Evolutionary conservation across 306 rosid genomes (phyloP), one percentile per base, ranked within the genome.

Genomic region (Potentilla sterilis): DNA sequence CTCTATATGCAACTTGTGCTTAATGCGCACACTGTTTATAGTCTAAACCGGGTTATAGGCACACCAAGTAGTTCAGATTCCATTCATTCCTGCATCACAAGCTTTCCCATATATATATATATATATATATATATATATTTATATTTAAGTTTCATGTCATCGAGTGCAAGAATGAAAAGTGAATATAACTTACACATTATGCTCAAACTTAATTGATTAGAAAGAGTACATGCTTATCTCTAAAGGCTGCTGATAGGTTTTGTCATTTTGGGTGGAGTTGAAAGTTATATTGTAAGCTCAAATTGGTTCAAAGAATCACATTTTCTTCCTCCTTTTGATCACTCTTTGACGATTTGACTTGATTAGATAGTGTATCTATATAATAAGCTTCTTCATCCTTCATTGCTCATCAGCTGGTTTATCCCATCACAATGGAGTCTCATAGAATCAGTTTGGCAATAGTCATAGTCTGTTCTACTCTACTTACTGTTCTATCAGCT

Each of bases 391-490:
- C 24, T 67, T 41, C 70, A 40, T 32, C 21, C 13, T 48, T 75
- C 78, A 66, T 47, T 5, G 52, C 64, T 40, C 71, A 38, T 43
- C 47, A 59, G 42, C 12, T 69, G 19, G 19, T n/a, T 65, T 28
- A 14, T 75, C 80, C 22, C 21, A 38, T 59, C 28, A 6, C 67
- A 72, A 83, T 89, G 91, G 78, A 72, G 72, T 73, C 86, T 82
- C 86, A 41, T 70, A 83, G 79, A 77, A 49, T 79, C 63, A 74
- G 77, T 77, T 79, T 82, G 83, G 79, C 71, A 66, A 7, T 65
- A 75, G 54, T 82, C 79, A 14, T 77, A 76, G 69, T 75, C 76
- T 69, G 54, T 79, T 82, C 80, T 59, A 24, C 79, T 79, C 34
- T 74, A 49, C 49, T 74, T 67, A 41, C 58, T 14, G 74, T 71